Evolutionary conservation across 2,329 filamentous ascomycete species (phyloP).

Genomic region (Ascochyta pisi): DNA sequence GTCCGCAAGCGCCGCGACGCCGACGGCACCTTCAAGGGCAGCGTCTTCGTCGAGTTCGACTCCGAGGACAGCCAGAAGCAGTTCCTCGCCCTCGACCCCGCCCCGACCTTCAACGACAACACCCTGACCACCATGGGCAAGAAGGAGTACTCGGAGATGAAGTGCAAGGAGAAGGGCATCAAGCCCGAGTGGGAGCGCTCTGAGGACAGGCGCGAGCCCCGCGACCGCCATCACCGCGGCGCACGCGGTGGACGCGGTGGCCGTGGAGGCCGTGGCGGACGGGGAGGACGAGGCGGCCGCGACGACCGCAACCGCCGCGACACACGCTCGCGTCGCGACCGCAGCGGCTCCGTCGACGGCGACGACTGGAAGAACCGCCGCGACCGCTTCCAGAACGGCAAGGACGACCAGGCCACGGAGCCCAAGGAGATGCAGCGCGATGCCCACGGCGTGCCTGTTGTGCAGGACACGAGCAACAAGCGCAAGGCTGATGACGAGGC

Average conservation of each 20-base stretch:
- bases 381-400: slow-evolving; percentile 46
- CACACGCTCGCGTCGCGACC: slow-evolving; percentile 33
- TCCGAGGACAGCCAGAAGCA: slow-evolving; percentile 78
- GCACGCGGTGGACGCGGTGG: slow-evolving; percentile 39
- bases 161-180: slow-evolving; percentile 56
- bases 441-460: slow-evolving; percentile 35
- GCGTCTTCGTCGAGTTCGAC: slow-evolving; percentile 92
- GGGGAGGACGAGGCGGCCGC: slow-evolving; percentile 30
- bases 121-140: slow-evolving; percentile 86
- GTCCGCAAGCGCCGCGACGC: slow-evolving; percentile 84
- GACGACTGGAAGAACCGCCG: slow-evolving; percentile 41
- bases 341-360: slow-evolving; percentile 32
- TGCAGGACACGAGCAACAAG: slow-evolving; percentile 43
- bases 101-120: slow-evolving; percentile 83
- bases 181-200: slow-evolving; percentile 51
- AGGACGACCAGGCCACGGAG: slow-evolving; percentile 32
- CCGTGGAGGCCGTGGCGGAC: slow-evolving; percentile 30
- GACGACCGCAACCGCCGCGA: slow-evolving; percentile 28
- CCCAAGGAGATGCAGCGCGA: slow-evolving; percentile 32
- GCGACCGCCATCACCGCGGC: slow-evolving; percentile 29
- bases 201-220: slow-evolving; percentile 26
- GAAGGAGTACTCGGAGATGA: slow-evolving; percentile 74
- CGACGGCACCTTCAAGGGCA: slow-evolving; percentile 84
- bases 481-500: slow-evolving; percentile 40
- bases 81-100: slow-evolving; percentile 80